Conservation (phyloP, 352 stramenopile species). For the Pythium brassicae region DNA sequence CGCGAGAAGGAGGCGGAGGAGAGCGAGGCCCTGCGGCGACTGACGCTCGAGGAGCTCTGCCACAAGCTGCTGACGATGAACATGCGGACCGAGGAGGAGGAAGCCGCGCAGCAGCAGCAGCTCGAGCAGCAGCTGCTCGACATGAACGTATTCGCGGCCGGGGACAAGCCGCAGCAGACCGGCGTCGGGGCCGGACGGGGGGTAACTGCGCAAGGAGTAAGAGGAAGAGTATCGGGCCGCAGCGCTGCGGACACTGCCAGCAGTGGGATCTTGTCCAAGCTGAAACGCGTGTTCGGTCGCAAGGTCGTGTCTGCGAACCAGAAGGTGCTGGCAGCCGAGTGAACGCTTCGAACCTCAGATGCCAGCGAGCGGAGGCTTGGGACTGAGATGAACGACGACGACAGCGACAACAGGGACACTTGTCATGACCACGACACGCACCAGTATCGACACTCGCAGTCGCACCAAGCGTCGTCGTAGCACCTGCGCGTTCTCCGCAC, state of each 20-base stretch:
- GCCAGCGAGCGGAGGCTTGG: neutral
- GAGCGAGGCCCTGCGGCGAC: neutral
- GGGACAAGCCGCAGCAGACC: neutral
- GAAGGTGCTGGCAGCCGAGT: neutral
- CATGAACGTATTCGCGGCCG: neutral
- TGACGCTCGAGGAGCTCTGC: slow-evolving; percentile 26
- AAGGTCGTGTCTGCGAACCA: neutral
- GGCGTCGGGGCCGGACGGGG: too few species aligned
- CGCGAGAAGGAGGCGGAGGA: neutral
- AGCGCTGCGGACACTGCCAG: neutral
- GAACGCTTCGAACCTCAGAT: too few species aligned
- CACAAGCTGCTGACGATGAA: slow-evolving; percentile 19
- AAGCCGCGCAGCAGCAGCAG: slow-evolving; percentile 12
- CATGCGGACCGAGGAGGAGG: slow-evolving; percentile 26
- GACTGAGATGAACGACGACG: neutral
- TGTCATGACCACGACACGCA: too few species aligned
- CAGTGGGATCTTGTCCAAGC: neutral
- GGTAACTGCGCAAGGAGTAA: slow-evolving; percentile 11
- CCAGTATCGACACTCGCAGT: too few species aligned
- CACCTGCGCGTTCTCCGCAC: too few species aligned
- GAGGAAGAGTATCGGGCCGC: neutral
- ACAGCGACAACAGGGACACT: too few species aligned
- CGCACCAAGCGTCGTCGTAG: too few species aligned
- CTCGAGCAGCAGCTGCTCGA: neutral
- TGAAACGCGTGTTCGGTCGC: neutral